Percentiles rank a stretch among this genome's conserved stretches.
phyloP scores from a whole-genome alignment of 2,329 filamentous ascomycete species.

The Nigrospora sphaerica region DNA sequence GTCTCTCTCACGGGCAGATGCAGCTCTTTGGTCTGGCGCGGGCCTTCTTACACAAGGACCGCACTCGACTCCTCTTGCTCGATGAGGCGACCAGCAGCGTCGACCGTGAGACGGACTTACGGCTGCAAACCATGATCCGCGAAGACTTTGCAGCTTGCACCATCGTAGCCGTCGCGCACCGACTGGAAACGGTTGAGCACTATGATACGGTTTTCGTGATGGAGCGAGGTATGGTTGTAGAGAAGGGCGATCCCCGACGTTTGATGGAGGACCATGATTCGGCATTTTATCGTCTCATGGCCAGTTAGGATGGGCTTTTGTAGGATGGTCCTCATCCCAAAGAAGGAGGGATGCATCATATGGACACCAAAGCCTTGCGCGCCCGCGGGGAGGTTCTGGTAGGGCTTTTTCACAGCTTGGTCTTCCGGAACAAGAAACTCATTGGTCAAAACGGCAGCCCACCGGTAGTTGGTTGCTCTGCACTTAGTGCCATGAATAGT shows the following conservation, averaged over 20 bases:
- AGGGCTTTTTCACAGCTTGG: background rate
- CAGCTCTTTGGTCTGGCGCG: constrained; percentile 3
- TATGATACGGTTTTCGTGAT: background rate
- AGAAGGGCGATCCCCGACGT: background rate
- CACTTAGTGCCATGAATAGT: background rate
- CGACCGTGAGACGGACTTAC: constrained; percentile 1
- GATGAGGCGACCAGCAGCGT: constrained; percentile 33
- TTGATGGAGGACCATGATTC: too few relatives aligned
- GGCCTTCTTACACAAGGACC: background rate
- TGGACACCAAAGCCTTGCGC: too few relatives aligned
- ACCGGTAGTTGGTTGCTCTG: background rate
- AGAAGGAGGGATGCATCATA: too few relatives aligned
- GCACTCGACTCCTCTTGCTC: constrained; percentile 29
- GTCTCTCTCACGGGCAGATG: constrained; percentile 3
- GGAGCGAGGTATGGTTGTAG: constrained; percentile 1
- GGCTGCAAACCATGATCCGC: constrained; percentile 1
- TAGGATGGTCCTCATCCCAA: too few relatives aligned
- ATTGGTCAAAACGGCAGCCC: background rate
- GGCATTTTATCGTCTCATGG: too few relatives aligned
- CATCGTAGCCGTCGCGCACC: constrained; percentile 1
- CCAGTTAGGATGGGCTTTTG: too few relatives aligned
- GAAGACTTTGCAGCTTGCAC: constrained; percentile 1
- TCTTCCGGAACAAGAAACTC: background rate
- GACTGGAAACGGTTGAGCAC: constrained; percentile 1
- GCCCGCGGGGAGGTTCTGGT: background rate